Evolutionary conservation across 192 early-diverging fungal genomes (phyloP), one percentile per base, ranked within the genome.

Genomic region (Linnemannia hyalina): DNA sequence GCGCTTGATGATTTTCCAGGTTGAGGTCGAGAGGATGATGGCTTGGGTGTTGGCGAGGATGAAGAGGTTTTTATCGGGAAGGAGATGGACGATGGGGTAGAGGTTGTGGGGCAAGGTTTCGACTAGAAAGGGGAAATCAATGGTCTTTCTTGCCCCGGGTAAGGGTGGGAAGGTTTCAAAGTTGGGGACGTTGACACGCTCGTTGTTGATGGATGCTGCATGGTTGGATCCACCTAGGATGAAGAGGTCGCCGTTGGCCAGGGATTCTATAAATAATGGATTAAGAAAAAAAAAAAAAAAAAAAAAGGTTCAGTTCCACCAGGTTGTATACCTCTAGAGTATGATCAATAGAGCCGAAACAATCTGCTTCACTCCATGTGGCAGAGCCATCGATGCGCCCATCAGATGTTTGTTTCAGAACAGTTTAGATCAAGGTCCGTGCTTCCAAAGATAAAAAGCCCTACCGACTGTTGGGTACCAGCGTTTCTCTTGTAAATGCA

Each of bases 151-250:
- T 41, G 69, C 29, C 13, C 83, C 83, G 42, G 83, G 83, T 0
- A 86, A 49, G 8, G 80, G 77, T 26, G 88, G 88, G 68, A 80
- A 89, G 44, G 86, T 55, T 32, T 91, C 90, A 82, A 88, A 84
- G 73, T 81, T 91, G 32, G 89, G 89, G 10, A 85, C 81, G 65
- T 93, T 93, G 49, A 91, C 90, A 5, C 76, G 83, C n/a, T 78
- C 82, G 15, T 80, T 81, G 73, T 91, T 93, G 60, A 88, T 70
- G 52, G 70, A 77, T 4, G 90, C 78, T 44, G 88, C 89, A 15
- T 81, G 87, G 26, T 86, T 93, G 18, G 88, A 88, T 35, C 93
- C 93, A 22, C 93, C 92, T 15, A 93, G 49, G 60, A 93, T 92
- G n/a, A 92, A 82, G 23, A 94, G 47, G 20, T 85, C 80, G 1